phyloP scores from a whole-genome alignment of 2,329 filamentous ascomycete species.

The Clarireedia paspali region DNA sequence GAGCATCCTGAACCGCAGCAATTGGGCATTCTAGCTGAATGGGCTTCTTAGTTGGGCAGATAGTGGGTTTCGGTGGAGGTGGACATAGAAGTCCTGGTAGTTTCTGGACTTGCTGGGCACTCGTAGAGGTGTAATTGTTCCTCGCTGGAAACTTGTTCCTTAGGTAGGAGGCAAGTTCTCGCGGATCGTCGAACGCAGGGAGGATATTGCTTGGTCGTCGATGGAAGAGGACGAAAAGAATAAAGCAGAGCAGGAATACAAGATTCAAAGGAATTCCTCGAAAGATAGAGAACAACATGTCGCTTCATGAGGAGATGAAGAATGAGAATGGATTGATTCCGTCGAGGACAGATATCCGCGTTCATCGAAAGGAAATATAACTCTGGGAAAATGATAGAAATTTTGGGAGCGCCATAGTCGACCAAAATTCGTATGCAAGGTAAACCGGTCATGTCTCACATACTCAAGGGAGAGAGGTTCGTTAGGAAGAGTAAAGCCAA shows the following conservation, averaged over 20 bases:
- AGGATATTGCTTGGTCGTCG: neutral
- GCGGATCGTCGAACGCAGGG: neutral
- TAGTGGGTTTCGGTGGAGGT: neutral
- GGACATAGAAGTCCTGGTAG: neutral
- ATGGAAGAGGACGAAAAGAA: neutral
- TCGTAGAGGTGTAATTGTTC: neutral
- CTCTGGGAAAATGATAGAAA: too few species aligned
- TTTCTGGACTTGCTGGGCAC: neutral
- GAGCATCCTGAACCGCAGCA: neutral
- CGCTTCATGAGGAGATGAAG: constrained; percentile 3
- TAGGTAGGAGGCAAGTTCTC: neutral
- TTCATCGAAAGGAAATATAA: neutral
- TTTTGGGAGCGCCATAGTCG: too few species aligned
- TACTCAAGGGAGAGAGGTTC: too few species aligned
- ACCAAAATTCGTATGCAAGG: too few species aligned
- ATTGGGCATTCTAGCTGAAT: neutral
- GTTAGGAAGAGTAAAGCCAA: too few species aligned
- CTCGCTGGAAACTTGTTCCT: neutral
- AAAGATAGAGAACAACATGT: neutral
- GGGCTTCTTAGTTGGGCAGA: neutral
- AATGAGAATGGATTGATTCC: neutral
- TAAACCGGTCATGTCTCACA: too few species aligned
- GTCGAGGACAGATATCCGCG: neutral
- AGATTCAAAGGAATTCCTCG: neutral
- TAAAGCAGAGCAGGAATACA: neutral